Base-by-base conservation (phyloP, 1,284 basidiomycete genomes). In the Jaminaea rosea region DNA sequence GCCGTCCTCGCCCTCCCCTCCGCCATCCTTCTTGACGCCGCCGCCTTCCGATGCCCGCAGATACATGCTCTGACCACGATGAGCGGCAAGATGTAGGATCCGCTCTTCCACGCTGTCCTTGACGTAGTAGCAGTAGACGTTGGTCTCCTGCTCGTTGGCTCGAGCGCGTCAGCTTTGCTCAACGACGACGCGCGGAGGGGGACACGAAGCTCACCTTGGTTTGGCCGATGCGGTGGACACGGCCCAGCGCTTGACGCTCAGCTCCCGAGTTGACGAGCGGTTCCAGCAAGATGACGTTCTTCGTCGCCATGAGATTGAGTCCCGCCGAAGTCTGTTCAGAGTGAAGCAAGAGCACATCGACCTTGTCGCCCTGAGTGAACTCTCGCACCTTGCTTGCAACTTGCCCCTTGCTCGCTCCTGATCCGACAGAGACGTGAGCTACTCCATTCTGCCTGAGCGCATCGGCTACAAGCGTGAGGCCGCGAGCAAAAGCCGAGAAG, bases 141-240 rank as follows among this genome's bases (percentile, higher is more conserved):
- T 9, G 7, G 42, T 26, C 5, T 9, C 23, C 29, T 8, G 29
- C 8, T 15, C 29, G 7, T 15, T 31, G 29, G 29, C 8, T 31
- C 29, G n/a, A n/a, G n/a, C n/a, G n/a, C n/a, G n/a, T n/a, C n/a
- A n/a, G n/a, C n/a, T n/a, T n/a, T n/a, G n/a, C n/a, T n/a, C n/a
- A n/a, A n/a, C n/a, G n/a, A n/a, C n/a, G n/a, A n/a, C n/a, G n/a
- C n/a, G n/a, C n/a, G n/a, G n/a, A n/a, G n/a, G n/a, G n/a, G 29
- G 53, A 72, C 8, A 71, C 58, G 31, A 54, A 28, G 7, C 68
- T 70, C 26, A 57, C 53, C 13, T 57, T 56, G 6, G 63, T 69
- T 50, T 69, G 67, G 0, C 70, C 70, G 34, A 72, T 72, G 9
- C 70, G 60, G 47, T 67, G 63, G 3, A 72, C 59, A 24, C 70